A percentile compares a stretch with the other conserved stretches of the same genome.
phyloP scores from a whole-genome alignment of 345 rosid species.

The Linum tenue region DNA sequence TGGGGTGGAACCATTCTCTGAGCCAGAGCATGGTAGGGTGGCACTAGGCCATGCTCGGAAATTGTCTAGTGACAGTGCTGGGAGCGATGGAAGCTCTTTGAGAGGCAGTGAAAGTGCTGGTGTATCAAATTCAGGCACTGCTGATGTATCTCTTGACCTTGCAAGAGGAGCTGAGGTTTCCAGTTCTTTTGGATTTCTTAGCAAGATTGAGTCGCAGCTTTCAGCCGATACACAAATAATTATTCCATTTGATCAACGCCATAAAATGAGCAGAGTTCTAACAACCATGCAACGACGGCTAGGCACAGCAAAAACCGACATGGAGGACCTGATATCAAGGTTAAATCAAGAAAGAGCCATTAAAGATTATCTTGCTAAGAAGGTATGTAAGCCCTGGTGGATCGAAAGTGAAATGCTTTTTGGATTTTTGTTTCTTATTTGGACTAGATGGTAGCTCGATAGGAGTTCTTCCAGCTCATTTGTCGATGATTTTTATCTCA shows the following conservation, averaged over 20 bases:
- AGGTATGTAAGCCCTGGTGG: conserved; percentile 38
- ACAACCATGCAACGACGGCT: conserved; percentile 65
- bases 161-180: conserved; percentile 41
- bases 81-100: conserved; percentile 54
- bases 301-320: conserved; percentile 78
- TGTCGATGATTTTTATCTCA: background rate
- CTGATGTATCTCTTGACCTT: conserved; percentile 50
- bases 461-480: background rate
- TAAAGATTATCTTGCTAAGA: conserved; percentile 76
- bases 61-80: conserved; percentile 62
- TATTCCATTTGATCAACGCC: conserved; percentile 76
- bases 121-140: conserved; percentile 41
- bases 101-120: conserved; percentile 64
- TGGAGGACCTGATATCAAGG: conserved; percentile 94
- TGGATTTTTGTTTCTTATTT: background rate
- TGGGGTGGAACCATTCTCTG: conserved; percentile 56
- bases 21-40: conserved; percentile 39
- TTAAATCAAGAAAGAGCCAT: conserved; percentile 84
- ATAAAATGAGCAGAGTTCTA: conserved; percentile 70
- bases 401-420: conserved; percentile 5
- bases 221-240: conserved; percentile 51
- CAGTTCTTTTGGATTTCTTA: conserved; percentile 28
- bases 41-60: conserved; percentile 48
- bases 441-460: background rate
- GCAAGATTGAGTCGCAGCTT: conserved; percentile 31